phyloP scores from a whole-genome alignment of 1,284 basidiomycete genomes.

The Pascua guehoae region DNA sequence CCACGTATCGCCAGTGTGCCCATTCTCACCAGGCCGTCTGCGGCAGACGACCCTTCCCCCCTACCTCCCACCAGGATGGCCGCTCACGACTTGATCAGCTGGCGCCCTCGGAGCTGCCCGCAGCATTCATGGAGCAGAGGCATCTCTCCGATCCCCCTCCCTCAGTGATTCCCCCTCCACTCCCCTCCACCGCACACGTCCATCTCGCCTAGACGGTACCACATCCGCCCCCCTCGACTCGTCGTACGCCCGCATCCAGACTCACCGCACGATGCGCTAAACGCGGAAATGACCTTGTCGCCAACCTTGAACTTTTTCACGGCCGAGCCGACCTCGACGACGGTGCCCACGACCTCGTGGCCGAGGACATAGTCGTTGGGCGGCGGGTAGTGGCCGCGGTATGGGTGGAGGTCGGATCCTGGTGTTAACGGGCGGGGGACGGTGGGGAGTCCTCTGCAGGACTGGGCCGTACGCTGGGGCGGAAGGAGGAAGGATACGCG shows the following conservation, averaged over 20 bases:
- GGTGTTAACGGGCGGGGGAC: too few relatives aligned
- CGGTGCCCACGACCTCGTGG: slow-evolving; percentile 78
- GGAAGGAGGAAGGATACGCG: background rate
- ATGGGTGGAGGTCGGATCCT: slow-evolving; percentile 78
- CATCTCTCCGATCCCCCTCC: background rate
- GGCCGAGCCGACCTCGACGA: slow-evolving; percentile 66
- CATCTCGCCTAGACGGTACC: too few relatives aligned
- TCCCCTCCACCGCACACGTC: too few relatives aligned
- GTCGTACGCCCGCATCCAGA: slow-evolving; percentile 28
- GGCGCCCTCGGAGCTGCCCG: background rate
- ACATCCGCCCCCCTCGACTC: too few relatives aligned
- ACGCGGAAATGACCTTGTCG: slow-evolving; percentile 81
- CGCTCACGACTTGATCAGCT: too few relatives aligned
- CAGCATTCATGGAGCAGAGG: too few relatives aligned
- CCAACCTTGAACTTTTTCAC: slow-evolving; percentile 67
- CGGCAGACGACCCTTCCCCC: too few relatives aligned
- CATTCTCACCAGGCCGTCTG: too few relatives aligned
- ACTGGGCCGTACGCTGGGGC: background rate
- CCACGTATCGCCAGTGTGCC: too few relatives aligned
- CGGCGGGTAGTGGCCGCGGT: slow-evolving; percentile 58
- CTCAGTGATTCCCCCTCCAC: background rate
- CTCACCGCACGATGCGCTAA: slow-evolving; percentile 76
- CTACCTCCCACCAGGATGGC: too few relatives aligned
- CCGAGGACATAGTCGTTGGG: slow-evolving; percentile 52
- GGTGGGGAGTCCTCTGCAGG: too few relatives aligned